Conservation (phyloP, 441 rosid species). For the Omphalea diandra region DNA sequence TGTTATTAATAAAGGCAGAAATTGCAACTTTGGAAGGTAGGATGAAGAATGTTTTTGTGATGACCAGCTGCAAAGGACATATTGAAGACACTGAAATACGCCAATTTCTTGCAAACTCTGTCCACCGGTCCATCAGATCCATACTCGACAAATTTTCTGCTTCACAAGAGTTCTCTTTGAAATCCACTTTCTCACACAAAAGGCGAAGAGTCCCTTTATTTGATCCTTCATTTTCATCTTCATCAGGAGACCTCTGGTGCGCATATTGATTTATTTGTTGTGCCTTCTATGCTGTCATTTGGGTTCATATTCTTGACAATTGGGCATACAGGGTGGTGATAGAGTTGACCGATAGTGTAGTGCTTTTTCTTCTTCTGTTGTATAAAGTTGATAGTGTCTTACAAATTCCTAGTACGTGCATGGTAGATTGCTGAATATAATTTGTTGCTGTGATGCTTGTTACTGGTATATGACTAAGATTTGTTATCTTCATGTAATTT, state of each 20-base stretch:
- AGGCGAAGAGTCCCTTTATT: conserved; percentile 35
- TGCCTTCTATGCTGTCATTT: not conserved
- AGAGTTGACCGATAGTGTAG: conserved; percentile 10
- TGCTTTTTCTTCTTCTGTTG: not conserved
- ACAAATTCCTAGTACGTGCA: not conserved
- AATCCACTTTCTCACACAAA: conserved; percentile 34
- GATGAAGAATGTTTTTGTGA: conserved; percentile 40
- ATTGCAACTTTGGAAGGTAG: conserved; percentile 47
- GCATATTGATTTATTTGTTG: conserved; percentile 1
- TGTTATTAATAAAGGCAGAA: conserved; percentile 38
- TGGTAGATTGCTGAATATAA: not conserved
- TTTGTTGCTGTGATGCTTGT: not conserved
- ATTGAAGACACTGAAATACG: conserved; percentile 22
- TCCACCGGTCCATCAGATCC: conserved; percentile 36
- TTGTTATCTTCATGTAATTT: not conserved
- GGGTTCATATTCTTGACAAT: not conserved
- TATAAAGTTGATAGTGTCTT: not conserved
- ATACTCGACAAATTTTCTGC: conserved; percentile 40
- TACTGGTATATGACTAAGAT: not conserved
- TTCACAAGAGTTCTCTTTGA: conserved; percentile 36
- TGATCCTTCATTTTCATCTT: conserved; percentile 24
- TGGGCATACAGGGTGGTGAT: conserved; percentile 18
- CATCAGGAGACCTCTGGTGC: conserved; percentile 17
- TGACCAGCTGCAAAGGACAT: conserved; percentile 27
- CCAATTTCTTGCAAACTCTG: conserved; percentile 30